Percentiles rank a stretch among this genome's conserved stretches.
These are phyloP conservation scores for Papiliotrema laurentii DNA, from an alignment of 1,284 basidiomycete genomes.

Conservation along the genomic window DNA sequence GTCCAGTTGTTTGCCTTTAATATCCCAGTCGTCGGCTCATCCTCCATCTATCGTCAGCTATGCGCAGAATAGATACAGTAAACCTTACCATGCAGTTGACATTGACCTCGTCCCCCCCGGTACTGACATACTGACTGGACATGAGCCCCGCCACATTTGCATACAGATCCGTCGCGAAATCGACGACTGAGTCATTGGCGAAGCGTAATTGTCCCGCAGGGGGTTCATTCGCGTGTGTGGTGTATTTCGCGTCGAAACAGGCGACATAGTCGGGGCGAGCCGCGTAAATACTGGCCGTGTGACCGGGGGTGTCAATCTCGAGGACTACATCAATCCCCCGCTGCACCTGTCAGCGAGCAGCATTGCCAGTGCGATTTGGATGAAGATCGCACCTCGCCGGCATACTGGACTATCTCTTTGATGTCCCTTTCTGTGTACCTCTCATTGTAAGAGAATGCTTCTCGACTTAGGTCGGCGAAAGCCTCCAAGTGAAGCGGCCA, in stretches of 20 bases:
- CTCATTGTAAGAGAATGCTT: conserved; percentile 61
- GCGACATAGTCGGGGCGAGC: conserved; percentile 69
- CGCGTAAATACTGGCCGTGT: conserved; percentile 64
- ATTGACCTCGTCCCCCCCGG: conserved; percentile 82
- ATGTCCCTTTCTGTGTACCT: conserved; percentile 64
- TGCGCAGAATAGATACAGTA: background rate
- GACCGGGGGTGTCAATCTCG: conserved; percentile 75
- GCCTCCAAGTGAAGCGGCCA: conserved; percentile 67
- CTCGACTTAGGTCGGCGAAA: conserved; percentile 60
- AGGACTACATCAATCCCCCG: conserved; percentile 74
- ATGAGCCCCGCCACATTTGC: conserved; percentile 20
- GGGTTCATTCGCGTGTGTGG: conserved; percentile 59
- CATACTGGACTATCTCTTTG: conserved; percentile 62
- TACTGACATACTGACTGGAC: conserved; percentile 58
- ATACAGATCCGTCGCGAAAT: conserved; percentile 55
- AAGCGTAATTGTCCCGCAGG: conserved; percentile 76
- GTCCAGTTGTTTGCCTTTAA: conserved; percentile 55
- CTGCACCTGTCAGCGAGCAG: conserved; percentile 41
- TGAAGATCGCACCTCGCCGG: conserved; percentile 57
- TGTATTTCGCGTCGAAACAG: conserved; percentile 62
- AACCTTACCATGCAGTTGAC: conserved; percentile 57
- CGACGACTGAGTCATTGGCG: conserved; percentile 52
- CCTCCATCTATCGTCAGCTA: conserved; percentile 44
- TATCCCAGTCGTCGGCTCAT: conserved; percentile 56
- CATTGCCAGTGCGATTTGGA: background rate